Evolutionary conservation across 139 green algal species (phyloP).

Genomic region (Haematococcus sp.): DNA sequence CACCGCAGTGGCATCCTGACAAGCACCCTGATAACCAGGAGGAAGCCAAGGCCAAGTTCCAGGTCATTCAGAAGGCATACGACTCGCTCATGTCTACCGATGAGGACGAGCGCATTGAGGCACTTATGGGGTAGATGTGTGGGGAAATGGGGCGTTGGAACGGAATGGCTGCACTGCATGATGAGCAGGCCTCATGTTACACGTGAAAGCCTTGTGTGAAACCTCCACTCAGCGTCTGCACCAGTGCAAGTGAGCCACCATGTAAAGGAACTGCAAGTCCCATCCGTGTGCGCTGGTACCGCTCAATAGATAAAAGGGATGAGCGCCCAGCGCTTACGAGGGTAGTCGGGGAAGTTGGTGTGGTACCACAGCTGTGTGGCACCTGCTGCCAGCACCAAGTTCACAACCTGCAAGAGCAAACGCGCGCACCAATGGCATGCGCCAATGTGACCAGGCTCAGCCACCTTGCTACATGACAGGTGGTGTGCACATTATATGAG

Average conservation of each 20-base stretch:
- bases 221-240: too few species aligned
- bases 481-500: background rate
- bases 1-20: conserved; percentile 83
- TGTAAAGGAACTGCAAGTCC: too few species aligned
- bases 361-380: conserved; percentile 68
- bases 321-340: conserved; percentile 35
- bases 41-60: conserved; percentile 79
- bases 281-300: too few species aligned
- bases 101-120: conserved; percentile 63
- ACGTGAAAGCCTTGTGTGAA: too few species aligned
- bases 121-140: too few species aligned
- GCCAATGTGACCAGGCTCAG: too few species aligned
- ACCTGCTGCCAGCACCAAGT: conserved; percentile 63
- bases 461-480: too few species aligned
- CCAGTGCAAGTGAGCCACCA: too few species aligned
- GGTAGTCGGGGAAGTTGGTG: conserved; percentile 52
- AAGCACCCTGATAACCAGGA: conserved; percentile 74
- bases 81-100: conserved; percentile 77
- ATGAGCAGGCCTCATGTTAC: too few species aligned
- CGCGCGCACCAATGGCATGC: background rate
- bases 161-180: too few species aligned
- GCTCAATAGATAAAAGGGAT: conserved; percentile 55
- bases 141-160: too few species aligned
- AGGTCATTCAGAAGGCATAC: conserved; percentile 80
- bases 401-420: conserved; percentile 51